These are phyloP conservation scores for Capsicum rhomboideum DNA, from an alignment of 257 asterid species.

Conservation along the genomic window DNA sequence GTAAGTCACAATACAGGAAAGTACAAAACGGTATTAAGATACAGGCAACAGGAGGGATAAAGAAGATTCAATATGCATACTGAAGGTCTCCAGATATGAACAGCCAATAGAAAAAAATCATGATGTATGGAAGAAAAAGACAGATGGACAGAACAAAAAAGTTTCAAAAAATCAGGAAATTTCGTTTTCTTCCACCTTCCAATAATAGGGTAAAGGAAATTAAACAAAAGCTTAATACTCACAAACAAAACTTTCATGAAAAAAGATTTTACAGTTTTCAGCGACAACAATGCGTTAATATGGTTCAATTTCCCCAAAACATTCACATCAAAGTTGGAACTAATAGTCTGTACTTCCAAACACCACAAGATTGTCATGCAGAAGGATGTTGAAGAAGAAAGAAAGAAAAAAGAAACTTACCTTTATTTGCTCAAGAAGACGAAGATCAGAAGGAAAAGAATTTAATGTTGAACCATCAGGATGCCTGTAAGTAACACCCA, in stretches of 20 bases:
- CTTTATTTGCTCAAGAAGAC: conserved; percentile 60
- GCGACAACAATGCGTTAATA: neutral
- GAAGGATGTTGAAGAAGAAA: neutral
- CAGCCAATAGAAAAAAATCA: neutral
- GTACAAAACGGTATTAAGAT: neutral
- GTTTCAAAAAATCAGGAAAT: neutral
- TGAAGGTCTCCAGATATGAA: neutral
- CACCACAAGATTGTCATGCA: neutral
- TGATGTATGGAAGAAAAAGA: neutral
- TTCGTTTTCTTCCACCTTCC: neutral
- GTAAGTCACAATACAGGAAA: neutral
- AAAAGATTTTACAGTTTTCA: neutral
- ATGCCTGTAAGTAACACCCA: conserved; percentile 67
- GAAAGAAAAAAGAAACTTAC: conserved; percentile 18
- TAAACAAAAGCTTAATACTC: neutral
- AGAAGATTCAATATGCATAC: neutral
- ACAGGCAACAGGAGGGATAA: neutral
- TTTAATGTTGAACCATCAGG: conserved; percentile 48
- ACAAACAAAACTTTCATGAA: neutral
- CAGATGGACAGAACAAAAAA: neutral
- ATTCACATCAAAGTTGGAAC: neutral
- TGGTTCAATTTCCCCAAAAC: neutral
- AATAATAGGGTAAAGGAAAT: neutral
- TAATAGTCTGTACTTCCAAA: neutral
- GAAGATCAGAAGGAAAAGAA: conserved; percentile 79